Base-by-base conservation (phyloP, 345 rosid genomes). In the Physaria fendleri region DNA sequence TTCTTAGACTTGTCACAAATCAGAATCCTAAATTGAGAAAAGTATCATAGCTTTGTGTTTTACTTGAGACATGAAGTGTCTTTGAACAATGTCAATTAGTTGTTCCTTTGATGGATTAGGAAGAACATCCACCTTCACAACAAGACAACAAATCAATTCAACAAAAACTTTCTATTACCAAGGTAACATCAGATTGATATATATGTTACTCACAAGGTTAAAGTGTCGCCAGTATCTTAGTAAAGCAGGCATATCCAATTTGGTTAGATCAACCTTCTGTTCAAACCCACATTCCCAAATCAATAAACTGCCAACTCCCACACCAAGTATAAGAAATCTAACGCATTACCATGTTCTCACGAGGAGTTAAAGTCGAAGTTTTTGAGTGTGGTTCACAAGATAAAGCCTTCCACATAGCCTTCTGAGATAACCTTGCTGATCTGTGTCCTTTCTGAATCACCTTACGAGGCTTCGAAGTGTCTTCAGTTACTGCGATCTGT, bases 61-160 rank as follows among this genome's bases (percentile, higher is more conserved):
- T 79, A 93, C 99, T 96, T 89, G 97, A 2, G 97, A 75, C 92
- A 82, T 85, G 75, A 93, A 93, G 74, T 93, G 95, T 79, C 95
- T 79, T 45, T 87, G 95, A 56, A 93, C 88, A 44, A 75, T 78
- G 27, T 87, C 94, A 33, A 87, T 73, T 53, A 93, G 78, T 68
- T 89, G 86, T 74, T 90, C 96, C 67, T 77, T 87, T 3, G 99
- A 77, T 29, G 96, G 96, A 65, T 87, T 93, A 34, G 90, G 92
- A 45, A 79, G 67, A 37, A 79, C 74, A 68, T 87, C 95, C 73
- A 89, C 85, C 97, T 93, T 18, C 15, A 43, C 27, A 37, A 56
- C 44, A 67, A 56, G 1, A 52, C 12, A 52, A 0, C 38, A 5
- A 39, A 24, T 34, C 23, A 52, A 2, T 40, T 2, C 24, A 40